phyloP scores from a whole-genome alignment of 495 filamentous ascomycete genomes.

The Aspergillus asperescens region DNA sequence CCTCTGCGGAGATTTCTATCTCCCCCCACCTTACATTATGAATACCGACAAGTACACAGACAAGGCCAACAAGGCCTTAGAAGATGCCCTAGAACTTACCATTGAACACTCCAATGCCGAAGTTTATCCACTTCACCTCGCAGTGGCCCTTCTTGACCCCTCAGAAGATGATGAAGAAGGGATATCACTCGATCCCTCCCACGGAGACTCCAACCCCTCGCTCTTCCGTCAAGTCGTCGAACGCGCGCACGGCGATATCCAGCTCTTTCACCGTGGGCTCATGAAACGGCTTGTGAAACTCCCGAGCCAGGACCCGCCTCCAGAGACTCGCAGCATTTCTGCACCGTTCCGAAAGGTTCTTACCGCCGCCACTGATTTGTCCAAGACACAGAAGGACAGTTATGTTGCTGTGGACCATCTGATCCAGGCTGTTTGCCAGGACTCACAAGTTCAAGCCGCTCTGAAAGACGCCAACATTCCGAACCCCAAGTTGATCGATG shows the following conservation, averaged over 20 bases:
- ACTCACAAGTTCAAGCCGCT: constrained; percentile 62
- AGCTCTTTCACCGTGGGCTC: constrained; percentile 76
- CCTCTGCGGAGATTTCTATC: constrained; percentile 7
- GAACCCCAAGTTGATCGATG: constrained; percentile 82
- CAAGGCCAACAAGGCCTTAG: constrained; percentile 77
- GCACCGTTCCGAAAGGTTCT: constrained; percentile 77
- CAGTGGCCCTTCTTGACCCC: constrained; percentile 82
- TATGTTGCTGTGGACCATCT: constrained; percentile 93
- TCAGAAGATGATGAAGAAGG: constrained; percentile 71
- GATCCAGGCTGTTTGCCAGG: constrained; percentile 76
- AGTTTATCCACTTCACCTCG: constrained; percentile 81
- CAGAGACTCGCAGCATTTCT: constrained; percentile 74
- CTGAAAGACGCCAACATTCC: constrained; percentile 86
- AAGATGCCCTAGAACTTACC: constrained; percentile 76
- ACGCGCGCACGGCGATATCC: constrained; percentile 86
- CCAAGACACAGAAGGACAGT: constrained; percentile 92
- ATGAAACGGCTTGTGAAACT: constrained; percentile 88
- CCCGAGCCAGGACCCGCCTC: constrained; percentile 90
- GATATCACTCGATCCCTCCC: constrained; percentile 53
- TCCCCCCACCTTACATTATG: constrained; percentile 26
- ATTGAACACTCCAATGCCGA: constrained; percentile 87
- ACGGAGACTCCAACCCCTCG: constrained; percentile 52
- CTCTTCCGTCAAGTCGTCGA: constrained; percentile 93
- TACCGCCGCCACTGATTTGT: constrained; percentile 77
- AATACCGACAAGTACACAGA: constrained; percentile 74